phyloP scores from a whole-genome alignment of 1,139 yeast genomes.

The Suhomyces guaymorum region DNA sequence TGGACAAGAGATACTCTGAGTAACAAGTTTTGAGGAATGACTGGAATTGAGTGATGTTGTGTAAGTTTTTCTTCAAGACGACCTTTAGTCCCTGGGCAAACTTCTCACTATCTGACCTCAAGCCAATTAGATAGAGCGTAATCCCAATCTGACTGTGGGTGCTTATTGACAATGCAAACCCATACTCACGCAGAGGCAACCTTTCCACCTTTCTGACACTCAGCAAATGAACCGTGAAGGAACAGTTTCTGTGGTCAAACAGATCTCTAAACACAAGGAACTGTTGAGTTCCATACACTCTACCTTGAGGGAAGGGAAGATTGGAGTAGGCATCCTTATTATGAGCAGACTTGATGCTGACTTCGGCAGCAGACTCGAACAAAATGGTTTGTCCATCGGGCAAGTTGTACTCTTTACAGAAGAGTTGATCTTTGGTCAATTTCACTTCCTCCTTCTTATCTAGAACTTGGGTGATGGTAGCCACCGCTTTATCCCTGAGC shows the following conservation, averaged over 20 bases:
- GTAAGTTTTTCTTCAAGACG: conserved; percentile 62
- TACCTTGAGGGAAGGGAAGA: conserved; percentile 51
- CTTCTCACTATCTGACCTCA: conserved; percentile 74
- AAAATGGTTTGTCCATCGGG: conserved; percentile 71
- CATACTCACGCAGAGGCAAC: conserved; percentile 70
- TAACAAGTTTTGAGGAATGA: conserved; percentile 74
- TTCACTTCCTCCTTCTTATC: conserved; percentile 37
- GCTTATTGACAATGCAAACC: conserved; percentile 74
- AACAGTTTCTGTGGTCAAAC: conserved; percentile 67
- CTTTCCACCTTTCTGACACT: conserved; percentile 85
- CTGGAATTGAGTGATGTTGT: conserved; percentile 60
- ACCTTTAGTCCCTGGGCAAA: conserved; percentile 71
- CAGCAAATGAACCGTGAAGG: conserved; percentile 70
- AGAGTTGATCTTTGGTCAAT: conserved; percentile 64
- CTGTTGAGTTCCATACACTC: conserved; percentile 67
- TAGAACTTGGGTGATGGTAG: conserved; percentile 42
- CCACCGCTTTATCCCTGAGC: conserved; percentile 25
- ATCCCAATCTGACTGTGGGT: conserved; percentile 68
- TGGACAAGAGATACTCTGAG: conserved; percentile 77
- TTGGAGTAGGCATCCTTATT: conserved; percentile 29
- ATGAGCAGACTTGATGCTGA: conserved; percentile 50
- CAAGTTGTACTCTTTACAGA: conserved; percentile 63
- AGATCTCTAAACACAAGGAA: conserved; percentile 74
- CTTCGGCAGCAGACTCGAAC: conserved; percentile 70
- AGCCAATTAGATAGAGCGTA: conserved; percentile 73